Percentiles rank a stretch among this genome's conserved stretches.
Conservation (phyloP, 306 rosid genomes). For the Lotus japonicus region DNA sequence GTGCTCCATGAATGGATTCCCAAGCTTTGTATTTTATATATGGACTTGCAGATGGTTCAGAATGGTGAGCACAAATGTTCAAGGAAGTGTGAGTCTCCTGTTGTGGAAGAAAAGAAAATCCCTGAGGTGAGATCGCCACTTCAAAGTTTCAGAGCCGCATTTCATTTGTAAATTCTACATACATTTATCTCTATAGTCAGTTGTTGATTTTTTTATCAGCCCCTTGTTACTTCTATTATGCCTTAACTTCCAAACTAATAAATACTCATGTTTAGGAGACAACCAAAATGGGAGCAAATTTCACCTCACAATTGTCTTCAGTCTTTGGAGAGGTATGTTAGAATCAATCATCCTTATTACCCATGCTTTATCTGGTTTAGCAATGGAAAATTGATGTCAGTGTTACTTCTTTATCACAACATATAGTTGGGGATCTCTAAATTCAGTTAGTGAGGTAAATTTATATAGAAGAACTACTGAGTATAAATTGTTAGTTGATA, state of each 20-base stretch:
- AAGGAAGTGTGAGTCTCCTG: constrained; percentile 7
- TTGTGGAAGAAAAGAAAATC: constrained; percentile 33
- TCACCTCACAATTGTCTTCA: constrained; percentile 17
- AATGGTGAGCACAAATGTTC: constrained; percentile 68
- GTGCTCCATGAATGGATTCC: background rate
- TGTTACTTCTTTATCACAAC: background rate
- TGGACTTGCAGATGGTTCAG: constrained; percentile 72
- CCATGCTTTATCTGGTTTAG: constrained; percentile 19
- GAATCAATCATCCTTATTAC: background rate
- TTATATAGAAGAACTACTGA: no score
- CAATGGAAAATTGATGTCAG: background rate
- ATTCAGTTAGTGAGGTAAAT: no score
- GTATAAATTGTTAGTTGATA: no score
- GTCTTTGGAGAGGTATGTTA: constrained; percentile 34
- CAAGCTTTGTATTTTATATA: background rate
- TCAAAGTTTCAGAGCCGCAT: constrained; percentile 12
- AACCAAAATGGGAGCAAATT: constrained; percentile 4
- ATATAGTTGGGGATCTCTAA: no score
- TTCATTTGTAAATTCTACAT: background rate
- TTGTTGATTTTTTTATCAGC: background rate
- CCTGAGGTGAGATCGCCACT: constrained; percentile 29
- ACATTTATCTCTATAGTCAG: background rate
- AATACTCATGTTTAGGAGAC: constrained; percentile 26
- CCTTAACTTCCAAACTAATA: constrained; percentile 9
- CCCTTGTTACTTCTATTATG: background rate